These are phyloP conservation scores for Punica granatum DNA, from an alignment of 345 rosid genomes.

Conservation along the genomic window DNA sequence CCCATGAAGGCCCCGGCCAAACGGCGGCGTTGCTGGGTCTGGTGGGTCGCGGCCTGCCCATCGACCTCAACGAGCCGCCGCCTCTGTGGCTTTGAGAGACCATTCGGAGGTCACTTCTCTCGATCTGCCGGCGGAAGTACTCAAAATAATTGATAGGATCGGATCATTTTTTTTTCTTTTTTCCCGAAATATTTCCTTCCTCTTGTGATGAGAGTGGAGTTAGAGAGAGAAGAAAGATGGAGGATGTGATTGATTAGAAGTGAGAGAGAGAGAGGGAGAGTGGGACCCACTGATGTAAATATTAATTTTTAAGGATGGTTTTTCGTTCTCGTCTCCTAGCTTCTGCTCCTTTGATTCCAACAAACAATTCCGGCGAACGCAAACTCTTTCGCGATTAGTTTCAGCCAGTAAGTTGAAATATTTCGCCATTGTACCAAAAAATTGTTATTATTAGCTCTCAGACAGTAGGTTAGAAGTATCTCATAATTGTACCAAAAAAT, in stretches of 20 bases:
- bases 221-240: neutral
- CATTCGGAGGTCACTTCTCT: neutral
- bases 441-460: too few species aligned
- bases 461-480: too few species aligned
- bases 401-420: too few species aligned
- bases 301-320: neutral
- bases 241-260: neutral
- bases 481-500: too few species aligned
- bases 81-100: constrained; percentile 71
- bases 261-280: neutral
- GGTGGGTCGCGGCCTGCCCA: constrained; percentile 64
- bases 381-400: too few species aligned
- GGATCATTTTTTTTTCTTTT: neutral
- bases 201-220: neutral
- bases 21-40: constrained; percentile 35
- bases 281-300: constrained; percentile 1
- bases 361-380: too few species aligned
- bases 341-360: neutral
- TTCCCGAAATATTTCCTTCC: neutral
- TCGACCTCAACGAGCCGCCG: constrained; percentile 95
- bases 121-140: neutral
- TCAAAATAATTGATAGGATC: neutral
- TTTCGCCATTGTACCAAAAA: too few species aligned
- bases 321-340: neutral
- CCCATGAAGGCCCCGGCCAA: constrained; percentile 12